phyloP scores from a whole-genome alignment of 495 filamentous ascomycete species.

The Oidiodendron maius region DNA sequence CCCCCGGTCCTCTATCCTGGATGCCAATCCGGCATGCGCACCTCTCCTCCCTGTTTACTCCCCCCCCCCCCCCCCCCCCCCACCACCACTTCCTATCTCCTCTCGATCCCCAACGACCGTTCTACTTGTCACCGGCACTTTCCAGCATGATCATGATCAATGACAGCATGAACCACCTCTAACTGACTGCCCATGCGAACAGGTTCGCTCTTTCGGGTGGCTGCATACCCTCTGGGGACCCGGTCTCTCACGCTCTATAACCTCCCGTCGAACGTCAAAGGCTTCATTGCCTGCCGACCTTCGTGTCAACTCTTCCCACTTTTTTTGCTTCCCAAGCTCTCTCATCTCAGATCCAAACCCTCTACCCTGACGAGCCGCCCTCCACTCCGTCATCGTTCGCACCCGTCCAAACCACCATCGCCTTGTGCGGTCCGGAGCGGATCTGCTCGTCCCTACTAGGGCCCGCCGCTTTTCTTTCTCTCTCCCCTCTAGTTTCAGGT shows the following conservation, averaged over 20 bases:
- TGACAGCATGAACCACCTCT: conserved; percentile 17
- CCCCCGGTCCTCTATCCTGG: conserved; percentile 15
- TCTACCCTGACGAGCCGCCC: conserved; percentile 11
- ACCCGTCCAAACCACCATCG: neutral
- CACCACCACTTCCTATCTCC: conserved; percentile 1
- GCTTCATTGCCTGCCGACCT: no score
- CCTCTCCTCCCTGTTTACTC: conserved; percentile 5
- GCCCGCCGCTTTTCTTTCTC: conserved; percentile 1
- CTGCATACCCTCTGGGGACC: conserved; percentile 22
- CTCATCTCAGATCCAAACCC: no score
- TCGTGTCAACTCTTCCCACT: no score
- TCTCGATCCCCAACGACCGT: neutral
- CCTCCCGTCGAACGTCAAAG: conserved; percentile 17
- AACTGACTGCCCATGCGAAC: conserved; percentile 17
- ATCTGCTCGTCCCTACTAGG: conserved; percentile 6
- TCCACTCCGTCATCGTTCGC: neutral
- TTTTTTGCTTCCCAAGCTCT: conserved; percentile 20
- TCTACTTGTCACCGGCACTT: conserved; percentile 19
- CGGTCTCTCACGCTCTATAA: no score
- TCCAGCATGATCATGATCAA: conserved; percentile 13
- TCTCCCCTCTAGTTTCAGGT: conserved; percentile 18
- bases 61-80: neutral
- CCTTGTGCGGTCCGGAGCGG: conserved; percentile 10
- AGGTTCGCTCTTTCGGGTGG: conserved; percentile 20
- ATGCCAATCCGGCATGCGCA: conserved; percentile 7